Conservation (phyloP, 2,329 filamentous ascomycete species). For the Coniochaeta pulveracea region DNA sequence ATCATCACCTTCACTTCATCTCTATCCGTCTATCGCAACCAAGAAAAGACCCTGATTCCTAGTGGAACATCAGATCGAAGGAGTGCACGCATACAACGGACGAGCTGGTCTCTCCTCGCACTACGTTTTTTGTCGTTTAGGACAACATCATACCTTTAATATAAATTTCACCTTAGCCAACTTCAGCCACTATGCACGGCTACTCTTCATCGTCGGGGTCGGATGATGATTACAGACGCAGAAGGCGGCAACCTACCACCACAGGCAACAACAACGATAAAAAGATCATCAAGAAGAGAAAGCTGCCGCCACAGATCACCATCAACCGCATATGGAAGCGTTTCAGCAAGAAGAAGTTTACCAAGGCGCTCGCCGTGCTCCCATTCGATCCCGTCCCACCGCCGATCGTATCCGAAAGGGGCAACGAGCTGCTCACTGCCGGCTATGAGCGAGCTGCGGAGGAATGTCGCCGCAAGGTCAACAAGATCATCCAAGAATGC, state of each 20-base stretch:
- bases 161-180: too few species aligned
- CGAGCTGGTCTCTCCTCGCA: not conserved
- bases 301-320: conserved; percentile 49
- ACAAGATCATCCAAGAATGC: conserved; percentile 55
- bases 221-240: conserved; percentile 16
- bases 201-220: conserved; percentile 17
- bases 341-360: conserved; percentile 49
- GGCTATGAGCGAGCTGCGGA: conserved; percentile 54
- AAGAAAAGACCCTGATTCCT: too few species aligned
- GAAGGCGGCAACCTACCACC: conserved; percentile 11
- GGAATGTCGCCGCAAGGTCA: conserved; percentile 50
- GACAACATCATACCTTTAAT: not conserved
- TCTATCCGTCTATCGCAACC: not conserved
- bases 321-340: conserved; percentile 58
- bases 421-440: conserved; percentile 47
- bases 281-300: conserved; percentile 47
- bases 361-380: conserved; percentile 53
- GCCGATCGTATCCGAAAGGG: conserved; percentile 35
- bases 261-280: conserved; percentile 17
- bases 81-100: not conserved
- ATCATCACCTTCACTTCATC: not conserved
- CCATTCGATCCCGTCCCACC: conserved; percentile 50
- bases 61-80: too few species aligned
- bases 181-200: conserved; percentile 17
- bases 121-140: not conserved